Evolutionary conservation across 2,329 filamentous ascomycete genomes (phyloP).

Genomic region (Colletotrichum sp.): DNA sequence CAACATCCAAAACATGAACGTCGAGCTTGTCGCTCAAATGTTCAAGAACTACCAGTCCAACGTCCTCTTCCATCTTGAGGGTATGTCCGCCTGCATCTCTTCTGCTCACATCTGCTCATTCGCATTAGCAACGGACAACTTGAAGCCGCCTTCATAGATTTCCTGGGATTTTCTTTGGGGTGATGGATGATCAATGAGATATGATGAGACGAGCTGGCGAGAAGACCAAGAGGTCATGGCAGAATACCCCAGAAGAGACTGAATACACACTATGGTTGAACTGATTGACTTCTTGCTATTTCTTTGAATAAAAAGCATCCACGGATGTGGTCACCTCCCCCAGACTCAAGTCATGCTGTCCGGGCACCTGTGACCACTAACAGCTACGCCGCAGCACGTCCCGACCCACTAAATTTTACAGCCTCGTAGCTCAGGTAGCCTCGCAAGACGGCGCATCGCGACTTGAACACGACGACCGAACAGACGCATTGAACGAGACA

Average conservation of each 20-base stretch:
- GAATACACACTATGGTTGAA: background rate
- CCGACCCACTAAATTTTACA: slow-evolving; percentile 18
- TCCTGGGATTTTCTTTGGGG: background rate
- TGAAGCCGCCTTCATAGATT: slow-evolving; percentile 76
- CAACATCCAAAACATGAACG: slow-evolving; percentile 98
- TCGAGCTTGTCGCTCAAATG: slow-evolving; percentile 97
- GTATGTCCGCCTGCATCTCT: slow-evolving; percentile 49
- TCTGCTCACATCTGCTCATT: background rate
- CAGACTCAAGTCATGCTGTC: background rate
- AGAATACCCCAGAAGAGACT: background rate
- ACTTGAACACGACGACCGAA: slow-evolving; percentile 4
- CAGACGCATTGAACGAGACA: slow-evolving; percentile 7
- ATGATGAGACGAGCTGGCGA: background rate
- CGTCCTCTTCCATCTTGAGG: slow-evolving; percentile 95
- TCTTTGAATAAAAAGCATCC: background rate
- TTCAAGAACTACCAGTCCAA: slow-evolving; percentile 99
- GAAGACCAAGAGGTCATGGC: background rate
- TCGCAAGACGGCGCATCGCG: slow-evolving; percentile 27
- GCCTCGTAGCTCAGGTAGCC: slow-evolving; percentile 33
- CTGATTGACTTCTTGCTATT: background rate
- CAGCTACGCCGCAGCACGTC: background rate
- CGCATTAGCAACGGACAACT: slow-evolving; percentile 36
- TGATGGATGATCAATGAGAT: slow-evolving; percentile 10
- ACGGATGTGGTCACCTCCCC: background rate
- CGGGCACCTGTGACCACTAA: background rate